These are phyloP conservation scores for Euphorbia corollata DNA, from an alignment of 441 rosid species.

Conservation along the genomic window DNA sequence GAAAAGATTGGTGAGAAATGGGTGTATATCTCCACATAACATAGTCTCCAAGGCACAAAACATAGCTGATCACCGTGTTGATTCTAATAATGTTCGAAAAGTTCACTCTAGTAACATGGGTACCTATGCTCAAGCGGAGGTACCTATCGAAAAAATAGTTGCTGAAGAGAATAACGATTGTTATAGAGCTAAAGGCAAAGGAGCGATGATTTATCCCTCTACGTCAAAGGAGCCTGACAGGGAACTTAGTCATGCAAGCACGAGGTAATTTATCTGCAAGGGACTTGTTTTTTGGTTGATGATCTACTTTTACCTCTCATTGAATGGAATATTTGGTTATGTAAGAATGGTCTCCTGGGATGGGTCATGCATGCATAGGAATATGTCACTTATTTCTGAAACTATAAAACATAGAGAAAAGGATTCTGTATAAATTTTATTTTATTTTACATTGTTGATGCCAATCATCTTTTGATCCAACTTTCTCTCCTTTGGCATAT, in stretches of 20 bases:
- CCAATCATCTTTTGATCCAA: not conserved
- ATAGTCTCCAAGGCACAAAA: slow-evolving; percentile 47
- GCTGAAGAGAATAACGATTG: slow-evolving; percentile 33
- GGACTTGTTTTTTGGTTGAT: not conserved
- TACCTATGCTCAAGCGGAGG: slow-evolving; percentile 21
- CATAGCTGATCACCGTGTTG: slow-evolving; percentile 26
- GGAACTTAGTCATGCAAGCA: slow-evolving; percentile 15
- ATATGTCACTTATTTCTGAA: too few relatives aligned
- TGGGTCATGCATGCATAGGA: too few relatives aligned
- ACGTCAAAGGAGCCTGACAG: slow-evolving; percentile 26
- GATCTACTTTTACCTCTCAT: not conserved
- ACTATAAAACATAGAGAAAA: not conserved
- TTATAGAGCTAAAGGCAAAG: slow-evolving; percentile 46
- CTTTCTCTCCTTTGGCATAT: not conserved
- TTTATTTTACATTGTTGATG: not conserved
- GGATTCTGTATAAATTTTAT: not conserved
- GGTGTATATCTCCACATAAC: slow-evolving; percentile 72
- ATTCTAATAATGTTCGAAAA: slow-evolving; percentile 22
- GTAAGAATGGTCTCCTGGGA: not conserved
- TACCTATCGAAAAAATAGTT: slow-evolving; percentile 35
- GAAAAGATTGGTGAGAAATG: slow-evolving; percentile 70
- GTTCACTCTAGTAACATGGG: slow-evolving; percentile 23
- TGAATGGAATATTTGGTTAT: not conserved
- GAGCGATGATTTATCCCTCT: slow-evolving; percentile 27
- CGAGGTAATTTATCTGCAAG: slow-evolving; percentile 38